These are phyloP conservation scores for Phoma sp. DNA, from an alignment of 2,329 filamentous ascomycete species.

Conservation along the genomic window DNA sequence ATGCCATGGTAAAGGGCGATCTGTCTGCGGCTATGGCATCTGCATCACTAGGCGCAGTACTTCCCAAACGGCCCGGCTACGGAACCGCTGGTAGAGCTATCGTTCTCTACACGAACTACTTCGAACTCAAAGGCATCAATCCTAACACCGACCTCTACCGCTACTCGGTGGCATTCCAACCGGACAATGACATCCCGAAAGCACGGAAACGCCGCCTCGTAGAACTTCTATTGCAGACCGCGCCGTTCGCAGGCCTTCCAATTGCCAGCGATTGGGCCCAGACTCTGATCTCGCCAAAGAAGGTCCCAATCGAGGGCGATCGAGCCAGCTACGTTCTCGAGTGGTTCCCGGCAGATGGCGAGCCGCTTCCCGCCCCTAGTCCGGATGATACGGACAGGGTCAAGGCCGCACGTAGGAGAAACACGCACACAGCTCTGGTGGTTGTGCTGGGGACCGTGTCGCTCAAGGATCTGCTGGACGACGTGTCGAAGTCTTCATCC, in stretches of 20 bases:
- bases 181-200: conserved; percentile 45
- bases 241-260: conserved; percentile 37
- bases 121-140: conserved; percentile 44
- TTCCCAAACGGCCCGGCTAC: conserved; percentile 38
- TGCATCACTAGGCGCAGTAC: conserved; percentile 26
- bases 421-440: conserved; percentile 29
- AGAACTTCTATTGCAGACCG: conserved; percentile 50
- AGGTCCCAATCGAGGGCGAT: conserved; percentile 26
- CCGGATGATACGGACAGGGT: conserved; percentile 24
- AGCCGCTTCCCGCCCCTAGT: conserved; percentile 25
- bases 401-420: conserved; percentile 23
- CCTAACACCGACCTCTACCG: conserved; percentile 31
- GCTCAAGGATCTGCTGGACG: conserved; percentile 51
- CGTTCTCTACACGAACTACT: conserved; percentile 52
- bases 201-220: conserved; percentile 58
- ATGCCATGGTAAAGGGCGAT: conserved; percentile 39
- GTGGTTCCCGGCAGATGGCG: conserved; percentile 37
- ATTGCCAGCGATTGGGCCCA: conserved; percentile 51
- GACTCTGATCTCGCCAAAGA: conserved; percentile 32
- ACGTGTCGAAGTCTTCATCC: conserved; percentile 50
- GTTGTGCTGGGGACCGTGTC: conserved; percentile 35
- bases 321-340: conserved; percentile 14
- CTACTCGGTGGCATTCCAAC: conserved; percentile 40
- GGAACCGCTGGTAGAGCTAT: conserved; percentile 49
- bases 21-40: conserved; percentile 31